Percentiles rank a stretch among this genome's conserved stretches.
Conservation (phyloP, 805 yeast genomes). For the Candida nitratophila region DNA sequence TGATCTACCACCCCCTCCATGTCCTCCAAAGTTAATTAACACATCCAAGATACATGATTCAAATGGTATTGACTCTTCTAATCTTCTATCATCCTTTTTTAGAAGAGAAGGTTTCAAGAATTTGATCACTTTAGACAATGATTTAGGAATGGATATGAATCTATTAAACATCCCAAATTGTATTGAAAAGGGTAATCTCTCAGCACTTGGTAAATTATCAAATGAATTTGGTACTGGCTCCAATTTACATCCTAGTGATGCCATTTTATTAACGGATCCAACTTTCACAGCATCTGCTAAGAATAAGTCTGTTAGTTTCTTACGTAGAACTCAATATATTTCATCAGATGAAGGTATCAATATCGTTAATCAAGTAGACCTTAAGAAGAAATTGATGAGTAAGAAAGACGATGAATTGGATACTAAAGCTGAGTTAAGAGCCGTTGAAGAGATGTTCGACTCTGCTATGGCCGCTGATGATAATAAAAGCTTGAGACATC, state of each 20-base stretch:
- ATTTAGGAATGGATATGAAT: conserved; percentile 72
- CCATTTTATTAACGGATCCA: conserved; percentile 74
- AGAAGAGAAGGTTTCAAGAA: conserved; percentile 66
- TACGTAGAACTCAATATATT: conserved; percentile 92
- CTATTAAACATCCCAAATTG: conserved; percentile 58
- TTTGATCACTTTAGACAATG: conserved; percentile 50
- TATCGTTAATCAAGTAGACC: conserved; percentile 12
- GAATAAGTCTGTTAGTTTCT: conserved; percentile 39
- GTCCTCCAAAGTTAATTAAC: conserved; percentile 79
- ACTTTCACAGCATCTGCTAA: conserved; percentile 39
- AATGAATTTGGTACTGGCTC: conserved; percentile 16
- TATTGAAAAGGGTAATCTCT: conserved; percentile 40
- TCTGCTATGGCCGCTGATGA: conserved; percentile 32
- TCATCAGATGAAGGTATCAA: conserved; percentile 46
- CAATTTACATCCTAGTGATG: conserved; percentile 71
- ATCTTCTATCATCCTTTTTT: conserved; percentile 62
- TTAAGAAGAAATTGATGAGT: conserved; percentile 11
- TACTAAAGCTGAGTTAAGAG: conserved; percentile 55
- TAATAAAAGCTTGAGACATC: conserved; percentile 55
- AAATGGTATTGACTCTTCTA: conserved; percentile 38
- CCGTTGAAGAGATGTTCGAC: conserved; percentile 72
- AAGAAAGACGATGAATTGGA: conserved; percentile 35
- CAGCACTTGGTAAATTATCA: conserved; percentile 23
- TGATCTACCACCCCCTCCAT: conserved; percentile 86
- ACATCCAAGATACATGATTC: conserved; percentile 29